Conservation (phyloP, 192 early-diverging fungal genomes). For the Podila verticillata region DNA sequence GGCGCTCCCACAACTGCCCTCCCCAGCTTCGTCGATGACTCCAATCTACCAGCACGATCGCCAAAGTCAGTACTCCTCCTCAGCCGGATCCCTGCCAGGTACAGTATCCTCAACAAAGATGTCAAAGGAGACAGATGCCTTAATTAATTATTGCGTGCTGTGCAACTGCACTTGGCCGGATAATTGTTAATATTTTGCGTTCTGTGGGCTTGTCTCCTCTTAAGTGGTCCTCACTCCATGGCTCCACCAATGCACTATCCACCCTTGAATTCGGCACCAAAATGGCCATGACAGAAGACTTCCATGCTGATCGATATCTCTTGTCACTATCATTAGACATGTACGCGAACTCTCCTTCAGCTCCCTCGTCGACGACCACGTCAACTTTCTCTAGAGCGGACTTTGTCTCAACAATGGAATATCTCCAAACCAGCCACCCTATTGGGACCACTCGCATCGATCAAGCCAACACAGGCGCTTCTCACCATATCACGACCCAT, state of each 20-base stretch:
- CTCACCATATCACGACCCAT: neutral
- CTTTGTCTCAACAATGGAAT: neutral
- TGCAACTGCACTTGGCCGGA: neutral
- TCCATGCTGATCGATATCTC: too few relatives aligned
- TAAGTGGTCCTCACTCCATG: too few relatives aligned
- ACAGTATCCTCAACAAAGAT: neutral
- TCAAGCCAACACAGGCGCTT: neutral
- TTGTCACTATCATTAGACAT: neutral
- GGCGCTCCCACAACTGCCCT: neutral
- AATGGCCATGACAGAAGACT: too few relatives aligned
- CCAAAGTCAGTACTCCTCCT: slow-evolving; percentile 1
- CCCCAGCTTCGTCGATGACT: neutral
- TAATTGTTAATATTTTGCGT: too few relatives aligned
- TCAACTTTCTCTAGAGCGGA: neutral
- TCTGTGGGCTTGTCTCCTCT: too few relatives aligned
- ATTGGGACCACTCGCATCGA: neutral
- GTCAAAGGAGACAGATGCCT: neutral
- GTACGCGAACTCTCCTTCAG: neutral
- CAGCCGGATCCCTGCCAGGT: neutral
- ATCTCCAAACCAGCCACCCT: neutral
- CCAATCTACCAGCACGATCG: neutral
- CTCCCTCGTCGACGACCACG: neutral
- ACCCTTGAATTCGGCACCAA: too few relatives aligned
- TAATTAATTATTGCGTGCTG: neutral
- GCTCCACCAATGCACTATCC: too few relatives aligned